Percentiles rank a stretch among this genome's conserved stretches.
phyloP scores from a whole-genome alignment of 108 stramenopile genomes.

The Skeletonema marinoi region DNA sequence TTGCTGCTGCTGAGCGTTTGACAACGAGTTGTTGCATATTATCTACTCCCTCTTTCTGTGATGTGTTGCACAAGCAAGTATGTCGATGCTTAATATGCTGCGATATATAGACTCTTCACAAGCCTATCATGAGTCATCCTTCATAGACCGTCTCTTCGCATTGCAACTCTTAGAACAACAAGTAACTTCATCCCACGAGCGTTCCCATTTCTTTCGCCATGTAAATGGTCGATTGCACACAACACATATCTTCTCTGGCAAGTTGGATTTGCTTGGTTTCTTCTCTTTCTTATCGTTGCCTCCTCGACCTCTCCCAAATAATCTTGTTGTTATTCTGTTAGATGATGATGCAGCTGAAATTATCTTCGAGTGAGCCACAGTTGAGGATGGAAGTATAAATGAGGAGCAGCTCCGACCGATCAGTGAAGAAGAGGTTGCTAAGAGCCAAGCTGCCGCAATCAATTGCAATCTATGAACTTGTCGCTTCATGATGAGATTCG shows the following conservation, averaged over 20 bases:
- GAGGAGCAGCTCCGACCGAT: slow-evolving; percentile 4
- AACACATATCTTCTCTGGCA: slow-evolving; percentile 73
- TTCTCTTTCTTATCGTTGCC: slow-evolving; percentile 20
- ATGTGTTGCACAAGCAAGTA: neutral
- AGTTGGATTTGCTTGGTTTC: slow-evolving; percentile 43
- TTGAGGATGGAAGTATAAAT: slow-evolving; percentile 4
- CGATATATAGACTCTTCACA: neutral
- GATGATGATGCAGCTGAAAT: neutral
- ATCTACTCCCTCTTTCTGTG: too few species aligned
- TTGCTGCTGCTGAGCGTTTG: too few species aligned
- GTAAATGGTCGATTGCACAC: slow-evolving; percentile 70
- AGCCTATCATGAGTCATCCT: neutral
- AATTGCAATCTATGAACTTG: neutral
- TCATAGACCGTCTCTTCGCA: slow-evolving; percentile 23
- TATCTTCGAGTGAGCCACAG: neutral
- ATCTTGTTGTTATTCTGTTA: slow-evolving; percentile 1
- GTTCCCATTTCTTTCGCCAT: slow-evolving; percentile 68
- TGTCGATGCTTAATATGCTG: neutral
- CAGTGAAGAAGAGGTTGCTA: slow-evolving; percentile 9
- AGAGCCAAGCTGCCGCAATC: neutral
- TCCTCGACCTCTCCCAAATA: slow-evolving; percentile 17
- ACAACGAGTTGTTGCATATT: too few species aligned
- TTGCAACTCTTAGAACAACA: slow-evolving; percentile 64
- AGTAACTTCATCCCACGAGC: slow-evolving; percentile 57
- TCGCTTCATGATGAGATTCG: neutral